Percentiles rank a stretch among this genome's conserved stretches.
phyloP scores from a whole-genome alignment of 169 alveolate genomes.

The Plasmodium vinckei region DNA sequence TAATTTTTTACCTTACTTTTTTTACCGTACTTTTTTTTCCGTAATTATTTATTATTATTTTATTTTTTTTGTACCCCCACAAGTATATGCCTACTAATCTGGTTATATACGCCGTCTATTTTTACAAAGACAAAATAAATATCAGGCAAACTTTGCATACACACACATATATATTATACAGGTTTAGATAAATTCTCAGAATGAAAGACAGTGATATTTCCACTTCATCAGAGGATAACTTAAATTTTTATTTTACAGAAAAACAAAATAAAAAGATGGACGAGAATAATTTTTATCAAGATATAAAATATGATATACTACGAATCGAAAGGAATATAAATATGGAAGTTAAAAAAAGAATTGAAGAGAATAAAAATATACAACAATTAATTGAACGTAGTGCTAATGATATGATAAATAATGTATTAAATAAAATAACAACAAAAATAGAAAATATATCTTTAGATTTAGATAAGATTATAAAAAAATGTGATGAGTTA shows the following conservation, averaged over 20 bases:
- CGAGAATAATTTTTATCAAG: slow-evolving; percentile 38
- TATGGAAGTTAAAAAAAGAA: slow-evolving; percentile 59
- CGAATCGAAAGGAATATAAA: slow-evolving; percentile 71
- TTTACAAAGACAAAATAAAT: no score
- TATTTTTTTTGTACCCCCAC: no score
- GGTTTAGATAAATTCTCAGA: no score
- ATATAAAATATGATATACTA: slow-evolving; percentile 42
- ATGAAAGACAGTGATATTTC: slow-evolving; percentile 13
- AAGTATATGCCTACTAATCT: no score
- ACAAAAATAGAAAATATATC: slow-evolving; percentile 64
- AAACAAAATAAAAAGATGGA: slow-evolving; percentile 6
- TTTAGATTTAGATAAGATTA: slow-evolving; percentile 36
- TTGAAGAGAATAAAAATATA: slow-evolving; percentile 64
- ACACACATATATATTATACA: no score
- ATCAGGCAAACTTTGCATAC: no score
- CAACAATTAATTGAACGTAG: slow-evolving; percentile 48
- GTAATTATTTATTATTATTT: no score
- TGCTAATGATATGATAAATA: slow-evolving; percentile 73
- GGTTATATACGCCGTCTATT: no score
- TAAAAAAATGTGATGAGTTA: slow-evolving; percentile 48
- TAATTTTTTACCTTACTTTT: no score
- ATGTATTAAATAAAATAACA: slow-evolving; percentile 66
- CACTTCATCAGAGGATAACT: slow-evolving; percentile 17
- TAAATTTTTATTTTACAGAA: neutral
- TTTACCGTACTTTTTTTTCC: no score